Evolutionary conservation across 495 filamentous ascomycete genomes (phyloP), one percentile per base, ranked within the genome.

Genomic region (Penicillium chermesinum): DNA sequence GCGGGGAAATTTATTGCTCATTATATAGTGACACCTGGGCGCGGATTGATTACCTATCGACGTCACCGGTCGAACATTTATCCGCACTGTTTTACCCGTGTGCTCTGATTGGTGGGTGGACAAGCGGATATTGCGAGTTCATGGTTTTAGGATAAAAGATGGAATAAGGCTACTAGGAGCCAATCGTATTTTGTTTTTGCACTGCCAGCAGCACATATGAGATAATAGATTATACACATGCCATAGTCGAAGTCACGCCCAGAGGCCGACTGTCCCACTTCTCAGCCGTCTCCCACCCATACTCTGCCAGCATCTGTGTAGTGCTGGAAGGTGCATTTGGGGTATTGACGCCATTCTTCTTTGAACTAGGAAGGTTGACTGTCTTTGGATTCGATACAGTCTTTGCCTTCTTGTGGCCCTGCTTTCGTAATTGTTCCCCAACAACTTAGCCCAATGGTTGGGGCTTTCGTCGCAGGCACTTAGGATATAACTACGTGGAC

Each of bases 221-320:
- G 4, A 25, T 35, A 6, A 38, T 48, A 40, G 17, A 48, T 57
- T 48, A 46, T 40, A 47, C 25, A 32, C 27, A 1, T 37, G 20
- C 49, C 33, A 18, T 41, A 43, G 13, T 49, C 10, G 57, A 60
- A 9, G 59, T 56, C 3, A 70, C 39, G 2, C 67, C 69, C 38
- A 71, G 47, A 18, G 69, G 60, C 18, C 67, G 63, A 51, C 57
- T 63, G 32, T 70, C 65, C 66, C 61, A 68, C 38, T 63, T 59
- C 19, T 62, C 62, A 18, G 54, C 44, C 2, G 45, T 48, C 8
- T 57, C 59, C 67, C 68, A 73, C 12, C 71, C 69, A 51, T 57
- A 58, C 35, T 50, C 58, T 27, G 45, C 45, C 21, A 73, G 46
- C 33, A 46, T 61, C 32, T 58, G 48, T 40, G 58, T 43, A 38